phyloP scores from a whole-genome alignment of 495 filamentous ascomycete species.

The Pyronema omphalodes region DNA sequence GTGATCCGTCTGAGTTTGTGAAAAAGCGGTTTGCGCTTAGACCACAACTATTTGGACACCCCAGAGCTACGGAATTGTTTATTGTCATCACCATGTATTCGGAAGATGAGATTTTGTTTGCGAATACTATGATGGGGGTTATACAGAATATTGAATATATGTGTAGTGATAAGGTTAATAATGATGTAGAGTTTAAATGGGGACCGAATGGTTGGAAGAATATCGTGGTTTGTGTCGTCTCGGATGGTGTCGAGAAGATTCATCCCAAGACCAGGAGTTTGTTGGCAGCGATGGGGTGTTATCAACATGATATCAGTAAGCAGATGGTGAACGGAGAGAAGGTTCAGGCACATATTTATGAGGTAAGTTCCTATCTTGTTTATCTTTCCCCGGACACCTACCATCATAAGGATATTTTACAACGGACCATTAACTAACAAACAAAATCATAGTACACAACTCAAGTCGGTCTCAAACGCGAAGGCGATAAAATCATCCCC shows the following conservation, averaged over 20 bases:
- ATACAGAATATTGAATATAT: conserved; percentile 99
- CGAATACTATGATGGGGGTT: conserved; percentile 85
- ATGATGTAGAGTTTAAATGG: conserved; percentile 62
- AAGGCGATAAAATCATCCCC: conserved; percentile 54
- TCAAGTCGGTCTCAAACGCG: conserved; percentile 76
- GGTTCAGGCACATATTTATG: conserved; percentile 91
- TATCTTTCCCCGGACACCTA: no score
- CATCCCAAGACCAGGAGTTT: conserved; percentile 91
- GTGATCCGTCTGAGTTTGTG: conserved; percentile 73
- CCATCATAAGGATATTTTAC: conserved; percentile 32
- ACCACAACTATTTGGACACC: conserved; percentile 78
- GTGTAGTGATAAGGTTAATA: conserved; percentile 92
- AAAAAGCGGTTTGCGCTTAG: conserved; percentile 75
- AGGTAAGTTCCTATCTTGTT: conserved; percentile 27
- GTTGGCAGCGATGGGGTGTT: conserved; percentile 82
- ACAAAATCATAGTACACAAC: conserved; percentile 72
- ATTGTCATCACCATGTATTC: conserved; percentile 88
- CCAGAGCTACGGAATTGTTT: conserved; percentile 81
- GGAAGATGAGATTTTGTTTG: conserved; percentile 88
- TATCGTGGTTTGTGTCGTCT: conserved; percentile 91
- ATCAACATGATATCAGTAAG: conserved; percentile 97
- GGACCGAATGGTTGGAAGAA: conserved; percentile 98
- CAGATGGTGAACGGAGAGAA: conserved; percentile 93
- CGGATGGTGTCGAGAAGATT: conserved; percentile 92
- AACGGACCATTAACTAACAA: conserved; percentile 40